Evolutionary conservation across 805 yeast species (phyloP).

Genomic region (Myxozyma sirexii): DNA sequence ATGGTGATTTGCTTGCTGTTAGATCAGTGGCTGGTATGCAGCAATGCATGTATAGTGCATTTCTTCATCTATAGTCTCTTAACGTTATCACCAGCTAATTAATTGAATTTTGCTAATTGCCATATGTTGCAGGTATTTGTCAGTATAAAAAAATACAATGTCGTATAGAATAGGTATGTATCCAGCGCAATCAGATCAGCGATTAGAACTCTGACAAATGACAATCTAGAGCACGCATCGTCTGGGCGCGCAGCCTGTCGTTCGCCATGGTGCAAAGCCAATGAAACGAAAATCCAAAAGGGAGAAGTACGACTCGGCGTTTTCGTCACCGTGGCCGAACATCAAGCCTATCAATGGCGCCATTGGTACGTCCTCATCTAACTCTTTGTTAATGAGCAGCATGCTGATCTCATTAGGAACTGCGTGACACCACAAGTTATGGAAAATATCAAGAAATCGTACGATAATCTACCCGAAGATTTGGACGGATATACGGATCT

Average conservation of each 20-base stretch:
- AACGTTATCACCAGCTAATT: too few relatives aligned
- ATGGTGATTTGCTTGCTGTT: too few relatives aligned
- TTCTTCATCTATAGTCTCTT: too few relatives aligned
- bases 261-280: conserved; percentile 20
- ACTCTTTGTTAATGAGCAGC: too few relatives aligned
- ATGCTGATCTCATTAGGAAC: conserved; percentile 11
- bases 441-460: conserved; percentile 19
- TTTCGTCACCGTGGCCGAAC: conserved; percentile 22
- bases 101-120: neutral
- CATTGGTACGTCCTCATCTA: conserved; percentile 25
- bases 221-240: conserved; percentile 20
- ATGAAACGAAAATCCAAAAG: conserved; percentile 24
- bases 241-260: conserved; percentile 31
- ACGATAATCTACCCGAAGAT: conserved; percentile 20
- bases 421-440: conserved; percentile 34
- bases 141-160: neutral
- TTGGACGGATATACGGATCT: conserved; percentile 31
- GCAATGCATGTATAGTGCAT: too few relatives aligned
- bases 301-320: conserved; percentile 34
- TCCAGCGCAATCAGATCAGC: neutral
- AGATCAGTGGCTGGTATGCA: too few relatives aligned
- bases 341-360: conserved; percentile 34
- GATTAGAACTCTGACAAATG: neutral
- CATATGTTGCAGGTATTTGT: too few relatives aligned
- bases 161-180: conserved; percentile 18